Base-by-base conservation (phyloP, 306 rosid genomes). In the Fragaria vesca region DNA sequence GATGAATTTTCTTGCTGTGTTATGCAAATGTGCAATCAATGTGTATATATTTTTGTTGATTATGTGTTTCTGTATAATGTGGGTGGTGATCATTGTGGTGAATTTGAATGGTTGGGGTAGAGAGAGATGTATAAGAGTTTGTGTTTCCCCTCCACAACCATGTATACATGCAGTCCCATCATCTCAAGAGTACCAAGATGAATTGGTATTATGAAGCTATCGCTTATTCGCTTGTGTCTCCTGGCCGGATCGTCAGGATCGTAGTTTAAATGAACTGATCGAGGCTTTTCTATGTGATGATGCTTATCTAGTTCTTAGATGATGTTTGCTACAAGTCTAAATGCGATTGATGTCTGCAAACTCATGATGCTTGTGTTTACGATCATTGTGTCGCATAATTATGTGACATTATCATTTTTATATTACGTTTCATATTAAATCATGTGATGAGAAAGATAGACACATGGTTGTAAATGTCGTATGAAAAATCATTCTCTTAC, bases 101-200 rank as follows among this genome's bases (percentile, higher is more conserved):
- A 54, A 26, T 54, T 7, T 55, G 38, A 21, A 61, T 72, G 57
- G 57, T 52, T 24, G 50, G 26, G 48, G 66, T 1, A 26, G 48
- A 51, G 58, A 75, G 55, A 63, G n/a, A 63, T 43, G 6, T 12
- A 2, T 5, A 62, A 62, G 69, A 15, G 20, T 62, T 62, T 51
- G 54, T 76, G 34, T 38, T 38, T 76, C 43, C 24, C 47, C 79
- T 36, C 73, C 66, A 24, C 42, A 76, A 40, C 50, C 52, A 71
- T 38, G 6, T 28, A 42, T 30, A 12, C 45, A 42, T 30, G 5
- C 45, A 43, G 34, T 21, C 55, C 73, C 73, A n/a, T 42, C 73
- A n/a, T 42, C 50, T 67, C 32, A 7, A 38, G 71, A 40, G 50
- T 17, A 40, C 71, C 48, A 9, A n/a, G 51, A 66, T 18, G 58